Evolutionary conservation across 345 rosid species (phyloP).

Genomic region (Gynandropsis gynandra): DNA sequence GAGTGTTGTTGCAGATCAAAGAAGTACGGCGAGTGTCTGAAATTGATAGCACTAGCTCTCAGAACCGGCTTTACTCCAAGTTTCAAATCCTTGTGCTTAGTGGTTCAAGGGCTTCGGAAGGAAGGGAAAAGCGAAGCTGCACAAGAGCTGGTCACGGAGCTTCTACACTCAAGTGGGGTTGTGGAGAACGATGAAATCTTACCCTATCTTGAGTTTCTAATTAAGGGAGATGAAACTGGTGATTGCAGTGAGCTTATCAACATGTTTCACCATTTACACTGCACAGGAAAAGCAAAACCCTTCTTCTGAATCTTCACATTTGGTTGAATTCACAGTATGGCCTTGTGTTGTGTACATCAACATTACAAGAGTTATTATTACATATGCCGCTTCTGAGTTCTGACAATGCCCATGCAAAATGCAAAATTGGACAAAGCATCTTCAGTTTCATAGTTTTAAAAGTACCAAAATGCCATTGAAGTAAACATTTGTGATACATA

Average conservation of each 20-base stretch:
- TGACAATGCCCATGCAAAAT: too few species aligned
- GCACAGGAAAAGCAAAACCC: constrained; percentile 16
- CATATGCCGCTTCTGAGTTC: too few species aligned
- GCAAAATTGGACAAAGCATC: too few species aligned
- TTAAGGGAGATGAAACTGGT: constrained; percentile 27
- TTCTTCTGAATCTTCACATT: constrained; percentile 17
- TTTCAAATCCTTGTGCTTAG: constrained; percentile 31
- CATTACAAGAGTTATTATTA: too few species aligned
- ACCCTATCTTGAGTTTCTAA: constrained; percentile 32
- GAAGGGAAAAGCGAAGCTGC: constrained; percentile 32
- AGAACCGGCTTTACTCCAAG: constrained; percentile 32
- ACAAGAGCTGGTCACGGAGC: constrained; percentile 32
- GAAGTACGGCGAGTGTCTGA: constrained; percentile 24
- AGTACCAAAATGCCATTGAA: too few species aligned
- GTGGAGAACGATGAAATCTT: constrained; percentile 22
- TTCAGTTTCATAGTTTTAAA: too few species aligned
- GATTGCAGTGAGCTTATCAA: constrained; percentile 24
- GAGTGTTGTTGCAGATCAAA: constrained; percentile 30
- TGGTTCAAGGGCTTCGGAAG: constrained; percentile 31
- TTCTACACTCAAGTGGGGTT: constrained; percentile 28
- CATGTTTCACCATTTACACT: constrained; percentile 21
- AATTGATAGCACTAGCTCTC: constrained; percentile 29
- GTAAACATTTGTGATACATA: too few species aligned
- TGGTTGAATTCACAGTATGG: background rate
- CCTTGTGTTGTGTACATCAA: too few species aligned